phyloP scores from a whole-genome alignment of 305 asterid species.

The Andrographis paniculata region DNA sequence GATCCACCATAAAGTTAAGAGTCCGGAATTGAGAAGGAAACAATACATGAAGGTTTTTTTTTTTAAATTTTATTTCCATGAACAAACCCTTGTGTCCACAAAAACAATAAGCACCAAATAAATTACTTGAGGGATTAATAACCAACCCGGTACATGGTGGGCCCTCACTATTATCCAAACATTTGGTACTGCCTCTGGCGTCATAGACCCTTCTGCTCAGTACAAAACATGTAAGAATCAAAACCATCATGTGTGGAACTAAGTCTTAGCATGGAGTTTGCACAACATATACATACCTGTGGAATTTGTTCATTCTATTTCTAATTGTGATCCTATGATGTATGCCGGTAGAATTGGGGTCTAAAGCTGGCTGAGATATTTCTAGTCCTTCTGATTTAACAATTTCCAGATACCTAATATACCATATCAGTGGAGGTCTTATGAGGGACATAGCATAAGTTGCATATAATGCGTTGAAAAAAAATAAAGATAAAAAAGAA shows the following conservation, averaged over 20 bases:
- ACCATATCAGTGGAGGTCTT: no score
- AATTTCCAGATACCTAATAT: conserved; percentile 82
- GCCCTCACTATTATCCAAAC: conserved; percentile 81
- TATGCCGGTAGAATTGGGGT: conserved; percentile 96
- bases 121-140: conserved; percentile 6
- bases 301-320: conserved; percentile 61
- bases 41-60: no score
- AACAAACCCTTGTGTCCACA: no score
- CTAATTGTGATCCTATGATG: conserved; percentile 93
- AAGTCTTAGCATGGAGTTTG: conserved; percentile 3
- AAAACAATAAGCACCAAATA: no score
- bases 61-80: no score
- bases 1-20: no score
- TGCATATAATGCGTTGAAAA: no score
- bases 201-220: conserved; percentile 86
- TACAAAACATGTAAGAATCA: conserved; percentile 20
- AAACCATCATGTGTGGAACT: conserved; percentile 16
- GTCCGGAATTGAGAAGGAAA: no score
- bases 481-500: no score
- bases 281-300: conserved; percentile 42
- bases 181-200: conserved; percentile 71
- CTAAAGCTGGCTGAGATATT: conserved; percentile 98
- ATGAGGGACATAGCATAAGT: no score
- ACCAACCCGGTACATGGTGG: conserved; percentile 96
- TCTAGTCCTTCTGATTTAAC: conserved; percentile 81